Conservation (phyloP, 1,139 yeast species). For the Diutina ranongensis region DNA sequence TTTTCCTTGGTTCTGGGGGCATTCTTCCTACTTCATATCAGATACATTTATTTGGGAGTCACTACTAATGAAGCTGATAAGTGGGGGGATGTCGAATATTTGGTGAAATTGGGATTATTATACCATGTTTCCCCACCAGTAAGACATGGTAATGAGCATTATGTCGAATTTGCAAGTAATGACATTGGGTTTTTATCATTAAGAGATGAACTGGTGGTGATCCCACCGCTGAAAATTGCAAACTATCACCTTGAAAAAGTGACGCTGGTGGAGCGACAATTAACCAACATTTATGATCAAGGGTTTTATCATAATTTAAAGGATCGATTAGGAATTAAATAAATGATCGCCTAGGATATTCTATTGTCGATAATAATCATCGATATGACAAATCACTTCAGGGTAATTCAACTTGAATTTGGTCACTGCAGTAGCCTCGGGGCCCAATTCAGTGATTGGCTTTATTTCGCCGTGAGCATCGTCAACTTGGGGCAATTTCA, state of each 20-base stretch:
- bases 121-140: slow-evolving; percentile 8
- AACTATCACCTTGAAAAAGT: slow-evolving; percentile 17
- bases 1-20: slow-evolving; percentile 42
- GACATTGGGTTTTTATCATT: slow-evolving; percentile 1
- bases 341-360: background rate
- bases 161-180: background rate
- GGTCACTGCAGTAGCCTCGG: no score
- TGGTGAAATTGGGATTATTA: slow-evolving; percentile 31
- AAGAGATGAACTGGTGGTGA: slow-evolving; percentile 1
- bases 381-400: background rate
- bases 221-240: background rate
- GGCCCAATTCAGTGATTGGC: no score
- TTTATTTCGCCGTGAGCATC: no score
- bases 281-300: slow-evolving; percentile 55
- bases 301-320: slow-evolving; percentile 46
- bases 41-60: slow-evolving; percentile 62
- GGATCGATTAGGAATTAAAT: background rate
- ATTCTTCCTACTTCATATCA: slow-evolving; percentile 51
- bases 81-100: slow-evolving; percentile 65
- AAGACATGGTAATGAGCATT: background rate
- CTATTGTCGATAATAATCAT: background rate
- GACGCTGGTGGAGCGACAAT: slow-evolving; percentile 26
- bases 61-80: slow-evolving; percentile 86
- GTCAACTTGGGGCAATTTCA: background rate
- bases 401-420: background rate